Base-by-base conservation (phyloP, 371 early-diverging fungal genomes). In the Mycotypha africana region DNA sequence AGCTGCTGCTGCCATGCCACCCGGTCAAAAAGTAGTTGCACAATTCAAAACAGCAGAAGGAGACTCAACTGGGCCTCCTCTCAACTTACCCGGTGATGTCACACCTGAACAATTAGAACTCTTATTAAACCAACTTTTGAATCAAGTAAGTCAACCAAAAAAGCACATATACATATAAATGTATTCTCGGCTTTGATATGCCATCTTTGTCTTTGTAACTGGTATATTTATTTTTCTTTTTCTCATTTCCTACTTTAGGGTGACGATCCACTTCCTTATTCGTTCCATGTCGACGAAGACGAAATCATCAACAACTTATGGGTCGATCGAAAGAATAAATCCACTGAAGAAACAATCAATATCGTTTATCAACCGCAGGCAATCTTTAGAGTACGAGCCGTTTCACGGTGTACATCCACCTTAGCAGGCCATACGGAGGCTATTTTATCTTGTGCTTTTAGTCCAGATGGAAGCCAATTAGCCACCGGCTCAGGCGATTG, bases 401-500 rank as follows among this genome's bases (percentile, higher is more conserved):
- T 95, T 8, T 89, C 92, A 1, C 81, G 95, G 14, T 93, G 95
- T 67, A 81, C 90, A 15, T 81, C 93, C 6, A 87, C 90, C 0
- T 64, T 97, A 44, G 64, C 86, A 1, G 92, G 97, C 1, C 97
- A 98, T 59, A 91, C 92, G 4, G 98, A 97, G 48, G 93, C 97
- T 0, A 85, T 98, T 15, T 73, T 96, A 14, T 81, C 83, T 7
- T 86, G 89, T 23, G 74, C 82, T 9, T 97, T 98, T 49, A 88
- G 87, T 53, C 95, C 99, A n/a, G 91, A 95, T 56, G 96, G 97
- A 5, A 59, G 71, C 4, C 82, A 86, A 67, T 67, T 97, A 46
- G 94, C 97, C 14, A 91, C 91, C 14, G 99, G 93, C 26, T 92
- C 94, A n/a, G 88, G 96, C 19, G 99, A 98, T 65, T 88, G 86